Percentiles rank a stretch among this genome's conserved stretches.
phyloP scores from a whole-genome alignment of 2,329 filamentous ascomycete species.

The Penicillium concentricum region DNA sequence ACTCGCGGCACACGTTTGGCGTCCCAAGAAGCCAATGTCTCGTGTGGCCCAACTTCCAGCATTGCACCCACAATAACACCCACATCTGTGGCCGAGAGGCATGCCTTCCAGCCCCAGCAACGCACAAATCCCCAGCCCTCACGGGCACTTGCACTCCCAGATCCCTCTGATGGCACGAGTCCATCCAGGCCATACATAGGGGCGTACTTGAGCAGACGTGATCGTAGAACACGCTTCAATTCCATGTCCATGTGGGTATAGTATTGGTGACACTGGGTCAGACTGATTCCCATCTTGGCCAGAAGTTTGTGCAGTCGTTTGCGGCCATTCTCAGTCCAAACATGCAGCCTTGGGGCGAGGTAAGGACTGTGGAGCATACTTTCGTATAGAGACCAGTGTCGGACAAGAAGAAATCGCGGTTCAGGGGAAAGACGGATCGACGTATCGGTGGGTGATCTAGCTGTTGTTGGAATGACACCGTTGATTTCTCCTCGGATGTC shows the following conservation, averaged over 20 bases:
- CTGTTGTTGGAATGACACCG: slow-evolving; percentile 86
- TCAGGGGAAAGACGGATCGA: slow-evolving; percentile 91
- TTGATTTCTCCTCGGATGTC: slow-evolving; percentile 65
- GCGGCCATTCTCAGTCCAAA: slow-evolving; percentile 87
- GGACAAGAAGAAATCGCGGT: slow-evolving; percentile 84
- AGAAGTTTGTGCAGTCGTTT: slow-evolving; percentile 90
- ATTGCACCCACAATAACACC: slow-evolving; percentile 90
- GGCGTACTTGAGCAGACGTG: slow-evolving; percentile 85
- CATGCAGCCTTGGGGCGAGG: slow-evolving; percentile 83
- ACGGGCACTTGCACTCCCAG: slow-evolving; percentile 69
- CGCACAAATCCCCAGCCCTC: slow-evolving; percentile 97
- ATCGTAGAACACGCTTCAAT: slow-evolving; percentile 80
- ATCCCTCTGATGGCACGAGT: slow-evolving; percentile 76
- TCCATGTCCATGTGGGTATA: slow-evolving; percentile 99
- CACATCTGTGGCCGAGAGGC: slow-evolving; percentile 87
- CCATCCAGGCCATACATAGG: slow-evolving; percentile 92
- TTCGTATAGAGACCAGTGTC: slow-evolving; percentile 97
- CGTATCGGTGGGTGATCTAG: slow-evolving; percentile 83
- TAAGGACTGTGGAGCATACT: slow-evolving; percentile 98
- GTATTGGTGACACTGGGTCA: slow-evolving; percentile 90
- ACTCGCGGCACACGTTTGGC: slow-evolving; percentile 27
- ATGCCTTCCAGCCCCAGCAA: slow-evolving; percentile 97
- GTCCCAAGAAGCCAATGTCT: slow-evolving; percentile 36
- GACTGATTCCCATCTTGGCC: slow-evolving; percentile 95
- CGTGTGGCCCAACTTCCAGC: slow-evolving; percentile 72